A percentile compares a stretch with the other conserved stretches of the same genome.
These are phyloP conservation scores for Leccinellum rugosiceps DNA, from an alignment of 768 basidiomycete species.

Conservation along the genomic window DNA sequence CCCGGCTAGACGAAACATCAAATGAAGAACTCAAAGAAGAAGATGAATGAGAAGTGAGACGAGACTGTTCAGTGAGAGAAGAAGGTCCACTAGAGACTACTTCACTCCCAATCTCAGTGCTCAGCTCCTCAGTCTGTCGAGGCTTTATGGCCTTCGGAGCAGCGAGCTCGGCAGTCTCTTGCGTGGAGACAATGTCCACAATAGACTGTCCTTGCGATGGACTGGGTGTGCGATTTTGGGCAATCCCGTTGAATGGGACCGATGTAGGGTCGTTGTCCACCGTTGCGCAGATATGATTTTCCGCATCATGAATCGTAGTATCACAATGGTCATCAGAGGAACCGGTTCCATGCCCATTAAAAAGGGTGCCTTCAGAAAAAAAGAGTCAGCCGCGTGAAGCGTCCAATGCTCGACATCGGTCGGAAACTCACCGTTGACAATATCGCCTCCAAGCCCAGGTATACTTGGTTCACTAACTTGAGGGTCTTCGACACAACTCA, in stretches of 20 bases:
- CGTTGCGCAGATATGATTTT: constrained; percentile 17
- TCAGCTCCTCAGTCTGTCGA: constrained; percentile 6
- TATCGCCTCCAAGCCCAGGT: constrained; percentile 32
- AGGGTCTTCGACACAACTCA: constrained; percentile 40
- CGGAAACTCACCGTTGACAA: constrained; percentile 54
- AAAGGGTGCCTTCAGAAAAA: constrained; percentile 38
- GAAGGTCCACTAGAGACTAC: constrained; percentile 15
- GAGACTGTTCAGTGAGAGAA: constrained; percentile 30
- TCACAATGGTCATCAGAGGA: constrained; percentile 28
- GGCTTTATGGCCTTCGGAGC: constrained; percentile 22
- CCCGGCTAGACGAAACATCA: constrained; percentile 48
- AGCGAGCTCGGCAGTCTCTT: constrained; percentile 18
- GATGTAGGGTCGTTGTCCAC: constrained; percentile 26
- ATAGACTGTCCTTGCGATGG: constrained; percentile 21
- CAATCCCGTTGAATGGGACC: constrained; percentile 19
- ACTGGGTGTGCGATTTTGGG: constrained; percentile 11
- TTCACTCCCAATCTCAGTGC: constrained; percentile 20
- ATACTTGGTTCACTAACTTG: constrained; percentile 33
- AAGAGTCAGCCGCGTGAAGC: constrained; percentile 60
- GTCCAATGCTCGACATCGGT: constrained; percentile 29
- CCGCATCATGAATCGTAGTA: constrained; percentile 13
- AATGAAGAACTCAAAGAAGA: constrained; percentile 33
- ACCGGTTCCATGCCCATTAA: constrained; percentile 36
- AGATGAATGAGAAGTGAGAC: constrained; percentile 30
- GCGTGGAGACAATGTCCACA: constrained; percentile 16